A percentile compares a stretch with the other conserved stretches of the same genome.
Evolutionary conservation across 2,329 filamentous ascomycete genomes (phyloP).

Genomic region (Aureobasidium sp.): DNA sequence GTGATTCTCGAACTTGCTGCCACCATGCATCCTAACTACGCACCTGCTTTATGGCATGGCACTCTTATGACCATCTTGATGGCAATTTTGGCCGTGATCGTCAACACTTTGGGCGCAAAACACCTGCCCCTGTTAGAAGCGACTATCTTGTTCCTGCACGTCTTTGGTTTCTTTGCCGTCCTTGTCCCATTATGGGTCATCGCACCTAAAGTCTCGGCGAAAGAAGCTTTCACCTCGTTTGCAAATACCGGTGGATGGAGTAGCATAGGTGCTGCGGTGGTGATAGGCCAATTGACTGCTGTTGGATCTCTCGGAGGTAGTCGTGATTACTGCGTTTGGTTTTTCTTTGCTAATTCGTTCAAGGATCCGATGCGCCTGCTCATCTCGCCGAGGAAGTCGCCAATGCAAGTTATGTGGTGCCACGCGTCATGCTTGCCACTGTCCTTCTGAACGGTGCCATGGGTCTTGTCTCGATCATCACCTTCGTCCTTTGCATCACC

Average conservation of each 20-base stretch:
- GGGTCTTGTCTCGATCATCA: conserved; percentile 36
- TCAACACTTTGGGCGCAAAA: conserved; percentile 32
- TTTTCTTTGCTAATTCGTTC: conserved; percentile 28
- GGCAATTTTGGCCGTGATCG: conserved; percentile 22
- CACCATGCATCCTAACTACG: conserved; percentile 15
- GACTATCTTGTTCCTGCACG: conserved; percentile 25
- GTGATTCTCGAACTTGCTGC: conserved; percentile 14
- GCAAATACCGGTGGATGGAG: conserved; percentile 41
- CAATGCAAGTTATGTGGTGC: conserved; percentile 28
- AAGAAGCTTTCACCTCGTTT: conserved; percentile 43
- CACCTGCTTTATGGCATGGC: conserved; percentile 22
- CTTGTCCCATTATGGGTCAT: conserved; percentile 33
- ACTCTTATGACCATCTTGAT: conserved; percentile 23
- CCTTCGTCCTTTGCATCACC: conserved; percentile 33
- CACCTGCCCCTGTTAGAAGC: conserved; percentile 22
- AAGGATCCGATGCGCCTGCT: conserved; percentile 20
- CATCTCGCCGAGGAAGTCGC: conserved; percentile 28
- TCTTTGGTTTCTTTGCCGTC: conserved; percentile 22
- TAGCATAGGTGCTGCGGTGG: conserved; percentile 23
- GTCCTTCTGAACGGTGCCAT: conserved; percentile 36
- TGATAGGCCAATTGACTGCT: conserved; percentile 18
- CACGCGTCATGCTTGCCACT: conserved; percentile 37
- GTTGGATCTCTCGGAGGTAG: conserved; percentile 16
- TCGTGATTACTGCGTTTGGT: conserved; percentile 36
- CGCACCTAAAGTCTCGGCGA: conserved; percentile 34